phyloP scores from a whole-genome alignment of 2,329 filamentous ascomycete species.

The Diplodia seriata region DNA sequence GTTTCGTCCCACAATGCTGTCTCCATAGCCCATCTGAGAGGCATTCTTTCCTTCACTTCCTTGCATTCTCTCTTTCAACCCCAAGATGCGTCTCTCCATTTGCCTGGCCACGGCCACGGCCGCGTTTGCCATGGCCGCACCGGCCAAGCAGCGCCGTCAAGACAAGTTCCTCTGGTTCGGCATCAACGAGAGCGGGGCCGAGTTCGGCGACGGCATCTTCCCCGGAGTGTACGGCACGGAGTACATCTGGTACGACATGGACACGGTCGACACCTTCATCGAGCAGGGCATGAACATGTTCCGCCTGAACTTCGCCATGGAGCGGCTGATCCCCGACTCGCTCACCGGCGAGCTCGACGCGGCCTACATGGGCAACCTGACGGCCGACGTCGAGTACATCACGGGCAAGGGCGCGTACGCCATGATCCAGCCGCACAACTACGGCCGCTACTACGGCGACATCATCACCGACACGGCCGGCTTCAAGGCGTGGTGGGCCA shows the following conservation, averaged over 20 bases:
- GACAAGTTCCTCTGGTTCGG: slow-evolving; percentile 49
- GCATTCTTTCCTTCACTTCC: slow-evolving; percentile 1
- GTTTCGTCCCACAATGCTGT: not conserved
- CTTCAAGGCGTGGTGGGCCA: slow-evolving; percentile 55
- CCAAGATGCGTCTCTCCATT: slow-evolving; percentile 36
- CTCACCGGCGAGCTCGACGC: slow-evolving; percentile 56
- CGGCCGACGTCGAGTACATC: slow-evolving; percentile 54
- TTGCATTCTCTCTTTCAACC: not conserved
- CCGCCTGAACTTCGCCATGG: slow-evolving; percentile 65
- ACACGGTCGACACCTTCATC: slow-evolving; percentile 57
- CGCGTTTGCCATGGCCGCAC: slow-evolving; percentile 35
- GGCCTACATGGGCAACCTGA: slow-evolving; percentile 54
- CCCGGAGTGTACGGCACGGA: slow-evolving; percentile 66
- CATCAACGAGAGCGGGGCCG: slow-evolving; percentile 65
- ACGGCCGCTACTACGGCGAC: slow-evolving; percentile 57
- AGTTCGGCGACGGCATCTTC: slow-evolving; percentile 65
- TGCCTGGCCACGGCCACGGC: slow-evolving; percentile 36
- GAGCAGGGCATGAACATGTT: slow-evolving; percentile 63
- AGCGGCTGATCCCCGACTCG: slow-evolving; percentile 59
- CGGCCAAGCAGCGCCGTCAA: slow-evolving; percentile 19
- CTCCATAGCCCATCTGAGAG: not conserved
- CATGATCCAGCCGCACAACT: slow-evolving; percentile 60
- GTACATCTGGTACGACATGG: slow-evolving; percentile 67
- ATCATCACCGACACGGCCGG: slow-evolving; percentile 52
- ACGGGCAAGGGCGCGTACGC: slow-evolving; percentile 57